These are phyloP conservation scores for Pseudocercospora crystallina DNA, from an alignment of 2,329 filamentous ascomycete species.

Conservation along the genomic window DNA sequence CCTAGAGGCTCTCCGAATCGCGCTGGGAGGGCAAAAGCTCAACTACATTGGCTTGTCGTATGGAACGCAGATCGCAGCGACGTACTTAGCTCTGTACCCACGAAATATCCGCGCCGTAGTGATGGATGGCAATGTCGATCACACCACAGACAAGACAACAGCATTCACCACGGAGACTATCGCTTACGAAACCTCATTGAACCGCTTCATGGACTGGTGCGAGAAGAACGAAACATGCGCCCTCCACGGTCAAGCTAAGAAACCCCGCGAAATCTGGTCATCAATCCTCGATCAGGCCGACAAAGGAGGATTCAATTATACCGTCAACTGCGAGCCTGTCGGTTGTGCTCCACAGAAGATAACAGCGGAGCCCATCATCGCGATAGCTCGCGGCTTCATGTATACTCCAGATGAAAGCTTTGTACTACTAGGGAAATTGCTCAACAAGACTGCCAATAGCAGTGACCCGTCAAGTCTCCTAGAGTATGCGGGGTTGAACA, in stretches of 20 bases:
- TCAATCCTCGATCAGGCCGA: not conserved
- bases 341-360: not conserved
- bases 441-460: not conserved
- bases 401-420: not conserved
- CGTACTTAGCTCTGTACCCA: slow-evolving; percentile 48
- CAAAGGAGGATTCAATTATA: not conserved
- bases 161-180: slow-evolving; percentile 39
- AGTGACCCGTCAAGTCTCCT: no score
- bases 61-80: slow-evolving; percentile 45
- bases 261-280: not conserved
- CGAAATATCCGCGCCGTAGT: slow-evolving; percentile 29
- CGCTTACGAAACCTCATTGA: slow-evolving; percentile 39
- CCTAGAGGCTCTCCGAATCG: slow-evolving; percentile 38
- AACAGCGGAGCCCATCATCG: not conserved
- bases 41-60: slow-evolving; percentile 48
- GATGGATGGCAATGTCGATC: slow-evolving; percentile 49
- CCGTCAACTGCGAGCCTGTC: not conserved
- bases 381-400: not conserved
- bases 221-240: slow-evolving; percentile 31
- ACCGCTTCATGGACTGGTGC: slow-evolving; percentile 43
- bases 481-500: not conserved
- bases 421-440: not conserved
- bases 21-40: slow-evolving; percentile 38
- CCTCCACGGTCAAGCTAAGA: slow-evolving; percentile 29
- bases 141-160: slow-evolving; percentile 38